phyloP scores from a whole-genome alignment of 2,329 filamentous ascomycete species.

The Incumbomyces delicatus region DNA sequence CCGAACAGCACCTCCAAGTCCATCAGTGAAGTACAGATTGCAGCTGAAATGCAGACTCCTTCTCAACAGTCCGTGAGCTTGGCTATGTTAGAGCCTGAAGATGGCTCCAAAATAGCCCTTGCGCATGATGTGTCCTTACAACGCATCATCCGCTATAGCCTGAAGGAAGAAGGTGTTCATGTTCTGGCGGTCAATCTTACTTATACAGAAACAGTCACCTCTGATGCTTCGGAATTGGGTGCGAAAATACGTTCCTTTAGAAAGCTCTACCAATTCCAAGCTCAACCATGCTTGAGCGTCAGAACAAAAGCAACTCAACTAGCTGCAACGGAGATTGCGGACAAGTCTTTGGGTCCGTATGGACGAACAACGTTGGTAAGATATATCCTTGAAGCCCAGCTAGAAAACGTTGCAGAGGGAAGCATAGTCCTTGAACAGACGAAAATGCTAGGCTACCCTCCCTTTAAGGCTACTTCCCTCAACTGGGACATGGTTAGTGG shows the following conservation, averaged over 20 bases:
- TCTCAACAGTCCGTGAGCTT: slow-evolving; percentile 61
- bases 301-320: slow-evolving; percentile 74
- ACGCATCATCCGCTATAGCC: slow-evolving; percentile 70
- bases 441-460: slow-evolving; percentile 13
- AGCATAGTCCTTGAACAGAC: slow-evolving; percentile 61
- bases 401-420: slow-evolving; percentile 88
- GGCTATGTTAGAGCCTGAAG: slow-evolving; percentile 29
- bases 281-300: slow-evolving; percentile 80
- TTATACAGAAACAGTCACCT: slow-evolving; percentile 70
- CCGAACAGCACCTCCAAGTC: slow-evolving; percentile 32
- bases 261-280: slow-evolving; percentile 94
- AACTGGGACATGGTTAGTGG: slow-evolving; percentile 42
- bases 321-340: slow-evolving; percentile 35
- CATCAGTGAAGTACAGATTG: slow-evolving; percentile 69
- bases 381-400: slow-evolving; percentile 83
- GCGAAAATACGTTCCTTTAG: slow-evolving; percentile 73
- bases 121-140: slow-evolving; percentile 61
- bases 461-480: slow-evolving; percentile 42
- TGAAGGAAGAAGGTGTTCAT: slow-evolving; percentile 91
- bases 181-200: slow-evolving; percentile 87
- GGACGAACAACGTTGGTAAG: slow-evolving; percentile 32
- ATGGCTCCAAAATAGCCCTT: slow-evolving; percentile 39
- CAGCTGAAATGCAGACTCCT: slow-evolving; percentile 93
- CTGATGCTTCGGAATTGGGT: slow-evolving; percentile 38
- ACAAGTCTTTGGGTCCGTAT: slow-evolving; percentile 36